Conservation (phyloP, 2,329 filamentous ascomycete species). For the Xenoacremonium recifei region DNA sequence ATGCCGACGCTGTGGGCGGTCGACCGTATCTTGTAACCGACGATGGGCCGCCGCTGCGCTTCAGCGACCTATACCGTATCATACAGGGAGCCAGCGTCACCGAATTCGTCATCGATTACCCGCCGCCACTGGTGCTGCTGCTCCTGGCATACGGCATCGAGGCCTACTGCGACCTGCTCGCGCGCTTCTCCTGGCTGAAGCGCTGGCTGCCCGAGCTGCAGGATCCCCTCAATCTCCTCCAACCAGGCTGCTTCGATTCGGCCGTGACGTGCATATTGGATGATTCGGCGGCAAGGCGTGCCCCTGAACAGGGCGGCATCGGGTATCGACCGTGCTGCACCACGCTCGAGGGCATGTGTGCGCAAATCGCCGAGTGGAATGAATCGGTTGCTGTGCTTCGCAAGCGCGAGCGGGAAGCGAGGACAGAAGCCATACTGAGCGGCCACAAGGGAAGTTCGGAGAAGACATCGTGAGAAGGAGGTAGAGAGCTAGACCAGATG, state of each 20-base stretch:
- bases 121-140: slow-evolving; percentile 37
- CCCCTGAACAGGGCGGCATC: slow-evolving; percentile 39
- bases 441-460: too few relatives aligned
- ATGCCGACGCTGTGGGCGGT: slow-evolving; percentile 37
- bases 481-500: not conserved
- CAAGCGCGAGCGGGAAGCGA: not conserved
- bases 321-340: slow-evolving; percentile 38
- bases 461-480: not conserved
- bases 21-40: slow-evolving; percentile 52
- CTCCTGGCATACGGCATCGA: slow-evolving; percentile 32
- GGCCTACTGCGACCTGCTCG: slow-evolving; percentile 14
- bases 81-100: slow-evolving; percentile 29
- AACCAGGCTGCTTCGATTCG: slow-evolving; percentile 39
- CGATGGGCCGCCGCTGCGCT: slow-evolving; percentile 42
- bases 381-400: slow-evolving; percentile 6
- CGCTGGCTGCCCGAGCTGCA: slow-evolving; percentile 30
- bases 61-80: slow-evolving; percentile 38
- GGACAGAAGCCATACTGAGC: not conserved
- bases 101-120: slow-evolving; percentile 27
- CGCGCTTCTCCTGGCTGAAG: slow-evolving; percentile 16
- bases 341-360: slow-evolving; percentile 41
- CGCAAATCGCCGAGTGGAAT: slow-evolving; percentile 42
- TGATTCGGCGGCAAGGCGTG: slow-evolving; percentile 35
- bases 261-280: slow-evolving; percentile 35
- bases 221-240: slow-evolving; percentile 36